A percentile compares a stretch with the other conserved stretches of the same genome.
Conservation (phyloP, 106 monocot species). For the Dendrobium officinale region DNA sequence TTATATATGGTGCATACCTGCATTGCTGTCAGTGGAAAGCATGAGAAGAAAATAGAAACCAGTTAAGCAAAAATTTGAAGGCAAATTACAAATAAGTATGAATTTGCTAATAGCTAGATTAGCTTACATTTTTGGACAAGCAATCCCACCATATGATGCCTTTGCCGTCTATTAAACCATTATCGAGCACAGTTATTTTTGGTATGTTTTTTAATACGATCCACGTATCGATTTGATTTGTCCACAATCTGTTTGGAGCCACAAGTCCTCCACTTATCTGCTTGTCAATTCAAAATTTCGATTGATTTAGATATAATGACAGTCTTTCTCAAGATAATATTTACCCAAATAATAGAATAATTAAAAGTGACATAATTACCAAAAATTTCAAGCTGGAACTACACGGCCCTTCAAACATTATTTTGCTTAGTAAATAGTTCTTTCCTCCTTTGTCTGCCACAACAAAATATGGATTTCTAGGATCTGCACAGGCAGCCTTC, state of each 20-base stretch:
- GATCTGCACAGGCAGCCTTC: constrained; percentile 13
- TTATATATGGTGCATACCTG: no score
- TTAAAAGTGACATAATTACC: not conserved
- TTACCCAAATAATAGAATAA: no score
- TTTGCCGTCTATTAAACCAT: constrained; percentile 9
- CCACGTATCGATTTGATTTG: constrained; percentile 3
- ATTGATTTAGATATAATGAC: no score
- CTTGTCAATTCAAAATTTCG: no score
- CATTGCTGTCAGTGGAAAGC: no score
- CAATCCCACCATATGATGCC: constrained; percentile 19
- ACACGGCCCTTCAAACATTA: constrained; percentile 10
- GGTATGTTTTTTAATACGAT: constrained; percentile 7
- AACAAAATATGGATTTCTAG: not conserved
- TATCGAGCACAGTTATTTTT: not conserved
- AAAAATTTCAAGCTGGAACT: constrained; percentile 6
- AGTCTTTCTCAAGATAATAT: no score
- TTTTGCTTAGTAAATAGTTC: not conserved
- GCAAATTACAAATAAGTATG: no score
- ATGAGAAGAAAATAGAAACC: no score
- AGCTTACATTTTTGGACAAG: not conserved
- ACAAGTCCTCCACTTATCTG: not conserved
- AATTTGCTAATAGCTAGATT: no score
- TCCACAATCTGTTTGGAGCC: constrained; percentile 15
- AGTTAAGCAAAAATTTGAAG: no score
- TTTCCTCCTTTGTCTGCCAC: not conserved